A percentile compares a stretch with the other conserved stretches of the same genome.
phyloP scores from a whole-genome alignment of 2,329 filamentous ascomycete species.

The Biscogniauxia marginata region DNA sequence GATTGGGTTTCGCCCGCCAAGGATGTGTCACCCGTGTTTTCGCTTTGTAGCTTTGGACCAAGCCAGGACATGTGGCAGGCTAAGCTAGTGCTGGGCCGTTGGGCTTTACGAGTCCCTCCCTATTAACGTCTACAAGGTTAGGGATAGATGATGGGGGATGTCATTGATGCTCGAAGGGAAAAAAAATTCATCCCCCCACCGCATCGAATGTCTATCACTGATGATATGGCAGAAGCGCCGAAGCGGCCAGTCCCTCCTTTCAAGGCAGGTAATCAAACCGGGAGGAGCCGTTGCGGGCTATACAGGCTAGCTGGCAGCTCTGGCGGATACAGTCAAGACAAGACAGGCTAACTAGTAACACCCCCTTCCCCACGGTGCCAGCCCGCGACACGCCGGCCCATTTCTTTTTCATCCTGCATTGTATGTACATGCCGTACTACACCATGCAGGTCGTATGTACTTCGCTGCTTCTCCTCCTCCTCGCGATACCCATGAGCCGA shows the following conservation, averaged over 20 bases:
- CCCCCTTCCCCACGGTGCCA: neutral
- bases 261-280: conserved; percentile 22
- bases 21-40: conserved; percentile 18
- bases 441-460: neutral
- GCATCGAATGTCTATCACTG: conserved; percentile 15
- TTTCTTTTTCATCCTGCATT: neutral
- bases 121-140: too few relatives aligned
- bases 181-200: conserved; percentile 11
- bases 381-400: neutral
- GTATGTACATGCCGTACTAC: neutral
- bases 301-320: neutral
- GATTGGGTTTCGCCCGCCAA: conserved; percentile 20
- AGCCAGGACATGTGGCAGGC: conserved; percentile 19
- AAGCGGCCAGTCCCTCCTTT: conserved; percentile 16
- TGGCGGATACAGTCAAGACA: neutral
- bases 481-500: neutral
- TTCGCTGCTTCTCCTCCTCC: neutral
- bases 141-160: conserved; percentile 9
- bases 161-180: conserved; percentile 6
- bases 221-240: conserved; percentile 6
- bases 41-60: conserved; percentile 18
- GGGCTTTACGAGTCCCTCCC: conserved; percentile 2
- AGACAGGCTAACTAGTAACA: neutral
- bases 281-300: neutral
- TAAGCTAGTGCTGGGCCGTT: conserved; percentile 7